Base-by-base conservation (phyloP, 2,329 filamentous ascomycete species). In the Elsinoe fawcettii region DNA sequence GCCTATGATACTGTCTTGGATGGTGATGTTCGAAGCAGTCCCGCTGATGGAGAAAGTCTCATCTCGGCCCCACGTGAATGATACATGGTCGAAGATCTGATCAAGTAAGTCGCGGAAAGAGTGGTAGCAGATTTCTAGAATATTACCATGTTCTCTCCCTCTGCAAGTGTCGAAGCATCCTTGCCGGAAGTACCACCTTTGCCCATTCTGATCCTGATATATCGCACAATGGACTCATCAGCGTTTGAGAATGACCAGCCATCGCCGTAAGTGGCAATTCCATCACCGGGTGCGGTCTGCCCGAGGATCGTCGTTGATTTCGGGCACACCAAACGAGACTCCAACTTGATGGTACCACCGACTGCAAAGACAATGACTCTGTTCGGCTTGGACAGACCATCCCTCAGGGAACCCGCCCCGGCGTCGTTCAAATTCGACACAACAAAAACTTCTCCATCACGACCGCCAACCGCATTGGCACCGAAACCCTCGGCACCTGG, bases 161-260 rank as follows among this genome's bases (percentile, higher is more conserved):
- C 49, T 11, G 49, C 49, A 9, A 53, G 32, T 3, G 49, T 53
- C 8, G 49, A 20, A 34, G 49, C 49, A 37, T 53, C 49, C 32
- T 53, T 53, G 32, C 49, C 49, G 3, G 49, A 53, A 39, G 49
- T 53, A 12, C 49, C 49, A 4, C 49, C 49, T 11, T 53, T 53
- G 20, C 49, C 49, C 49, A 53, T 53, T 25, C 49, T 53, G 49
- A 53, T 53, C 16, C 49, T 30, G 5, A 53, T 25, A 25, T 53
- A 53, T n/a, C 49, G 20, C 3, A 53, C 49, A 25, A 53, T 53
- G 18, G 49, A 36, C 20, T 53, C 49, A 11, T 53, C 49, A 32
- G 49, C 49, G n/a, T 53, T 53, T 14, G 49, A 53, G 49, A 53
- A 53, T 14, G 49, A 53, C 49, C 49, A 53, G 6, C 49, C 49